These are phyloP conservation scores for Boletus vermiculosoides DNA, from an alignment of 768 basidiomycete species.

Conservation along the genomic window DNA sequence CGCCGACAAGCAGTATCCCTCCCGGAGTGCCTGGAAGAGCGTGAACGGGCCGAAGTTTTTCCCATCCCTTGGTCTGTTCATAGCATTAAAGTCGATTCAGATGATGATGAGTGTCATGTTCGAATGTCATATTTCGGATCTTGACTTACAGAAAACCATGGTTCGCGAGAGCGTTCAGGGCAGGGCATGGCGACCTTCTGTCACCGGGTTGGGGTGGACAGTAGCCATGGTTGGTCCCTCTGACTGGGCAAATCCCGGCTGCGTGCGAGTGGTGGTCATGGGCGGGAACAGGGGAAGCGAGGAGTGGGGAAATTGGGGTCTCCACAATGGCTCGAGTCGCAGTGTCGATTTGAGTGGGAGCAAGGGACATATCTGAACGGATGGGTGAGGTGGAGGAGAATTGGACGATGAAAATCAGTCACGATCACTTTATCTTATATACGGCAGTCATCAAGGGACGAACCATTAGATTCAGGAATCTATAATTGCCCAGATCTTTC, in stretches of 20 bases:
- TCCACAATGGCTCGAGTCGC: not conserved
- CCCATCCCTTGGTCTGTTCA: constrained; percentile 49
- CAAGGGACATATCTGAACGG: constrained; percentile 4
- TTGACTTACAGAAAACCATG: constrained; percentile 68
- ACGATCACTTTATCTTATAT: constrained; percentile 3
- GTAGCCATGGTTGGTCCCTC: constrained; percentile 38
- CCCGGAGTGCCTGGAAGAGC: constrained; percentile 43
- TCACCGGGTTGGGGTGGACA: constrained; percentile 47
- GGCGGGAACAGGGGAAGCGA: constrained; percentile 9
- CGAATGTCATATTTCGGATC: not conserved
- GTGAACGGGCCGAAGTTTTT: constrained; percentile 41
- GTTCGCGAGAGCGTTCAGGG: constrained; percentile 71
- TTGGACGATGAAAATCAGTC: not conserved
- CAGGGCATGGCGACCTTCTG: constrained; percentile 67
- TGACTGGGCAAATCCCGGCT: constrained; percentile 39
- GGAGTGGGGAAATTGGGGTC: constrained; percentile 5
- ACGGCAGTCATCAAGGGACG: not conserved
- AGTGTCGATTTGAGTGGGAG: not conserved
- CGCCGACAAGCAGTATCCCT: constrained; percentile 50
- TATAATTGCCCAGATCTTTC: not conserved
- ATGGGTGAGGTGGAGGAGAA: not conserved
- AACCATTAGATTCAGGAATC: not conserved
- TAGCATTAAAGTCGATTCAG: not conserved
- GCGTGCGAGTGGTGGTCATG: constrained; percentile 26
- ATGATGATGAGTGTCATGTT: not conserved